Percentiles rank a stretch among this genome's conserved stretches.
Conservation (phyloP, 2,329 filamentous ascomycete genomes). For the Diaporthe amygdali region DNA sequence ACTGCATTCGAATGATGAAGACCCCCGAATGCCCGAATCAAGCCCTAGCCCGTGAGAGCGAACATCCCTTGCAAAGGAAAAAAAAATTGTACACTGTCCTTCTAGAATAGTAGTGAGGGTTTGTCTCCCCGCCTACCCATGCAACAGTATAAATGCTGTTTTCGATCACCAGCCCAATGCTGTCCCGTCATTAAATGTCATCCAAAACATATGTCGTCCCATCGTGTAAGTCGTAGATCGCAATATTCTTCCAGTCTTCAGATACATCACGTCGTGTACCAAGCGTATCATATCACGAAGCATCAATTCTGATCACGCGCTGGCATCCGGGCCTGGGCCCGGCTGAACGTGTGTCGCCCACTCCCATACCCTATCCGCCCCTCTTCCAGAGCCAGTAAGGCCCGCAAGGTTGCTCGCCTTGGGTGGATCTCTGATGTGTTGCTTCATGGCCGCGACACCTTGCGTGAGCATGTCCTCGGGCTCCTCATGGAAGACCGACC, state of each 20-base stretch:
- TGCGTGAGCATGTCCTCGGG: constrained; percentile 37
- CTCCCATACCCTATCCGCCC: constrained; percentile 53
- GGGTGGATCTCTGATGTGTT: constrained; percentile 30
- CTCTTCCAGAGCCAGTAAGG: constrained; percentile 48
- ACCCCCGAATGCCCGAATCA: neutral
- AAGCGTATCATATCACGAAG: neutral
- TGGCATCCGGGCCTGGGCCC: constrained; percentile 38
- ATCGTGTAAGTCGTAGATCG: neutral
- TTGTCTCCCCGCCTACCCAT: neutral
- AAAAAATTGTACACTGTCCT: neutral
- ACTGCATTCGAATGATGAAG: neutral
- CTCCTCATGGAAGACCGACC: constrained; percentile 33
- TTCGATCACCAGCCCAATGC: constrained; percentile 3
- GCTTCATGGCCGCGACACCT: constrained; percentile 31
- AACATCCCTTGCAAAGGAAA: neutral
- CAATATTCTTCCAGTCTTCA: neutral
- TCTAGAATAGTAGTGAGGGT: constrained; percentile 2
- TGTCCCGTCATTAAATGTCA: constrained; percentile 2
- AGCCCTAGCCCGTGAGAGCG: neutral
- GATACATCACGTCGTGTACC: neutral
- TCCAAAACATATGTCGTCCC: neutral
- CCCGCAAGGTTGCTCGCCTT: constrained; percentile 53
- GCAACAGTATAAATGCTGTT: neutral
- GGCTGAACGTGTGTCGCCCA: constrained; percentile 55
- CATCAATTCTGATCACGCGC: constrained; percentile 5